Percentiles rank a stretch among this genome's conserved stretches.
Conservation (phyloP, 805 yeast species). For the Yarrowia porcina region DNA sequence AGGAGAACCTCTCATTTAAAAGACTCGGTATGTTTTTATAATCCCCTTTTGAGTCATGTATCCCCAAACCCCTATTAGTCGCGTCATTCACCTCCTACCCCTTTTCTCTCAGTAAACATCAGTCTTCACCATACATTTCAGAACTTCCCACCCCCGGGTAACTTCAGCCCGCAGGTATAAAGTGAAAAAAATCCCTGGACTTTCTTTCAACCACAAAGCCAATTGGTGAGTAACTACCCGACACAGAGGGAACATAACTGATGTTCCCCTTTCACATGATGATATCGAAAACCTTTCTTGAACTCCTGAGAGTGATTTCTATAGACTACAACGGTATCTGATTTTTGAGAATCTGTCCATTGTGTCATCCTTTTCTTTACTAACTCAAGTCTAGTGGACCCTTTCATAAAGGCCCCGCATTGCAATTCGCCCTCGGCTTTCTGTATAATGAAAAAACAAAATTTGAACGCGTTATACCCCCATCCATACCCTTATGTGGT, state of each 20-base stretch:
- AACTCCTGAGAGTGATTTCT: slow-evolving; percentile 26
- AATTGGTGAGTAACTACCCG: slow-evolving; percentile 11
- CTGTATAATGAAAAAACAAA: slow-evolving; percentile 5
- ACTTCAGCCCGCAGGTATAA: neutral
- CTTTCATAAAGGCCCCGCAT: too few species aligned
- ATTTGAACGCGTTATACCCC: slow-evolving; percentile 9
- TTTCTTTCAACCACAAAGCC: neutral
- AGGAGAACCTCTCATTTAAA: too few species aligned
- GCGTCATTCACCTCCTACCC: too few species aligned
- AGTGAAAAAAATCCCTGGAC: neutral
- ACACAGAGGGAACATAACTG: neutral
- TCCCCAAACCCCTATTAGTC: too few species aligned
- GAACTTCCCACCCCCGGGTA: slow-evolving; percentile 9
- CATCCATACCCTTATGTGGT: slow-evolving; percentile 23
- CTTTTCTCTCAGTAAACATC: neutral
- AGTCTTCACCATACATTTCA: neutral
- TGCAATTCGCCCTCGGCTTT: too few species aligned
- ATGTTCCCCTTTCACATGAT: slow-evolving; percentile 6
- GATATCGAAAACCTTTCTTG: slow-evolving; percentile 21
- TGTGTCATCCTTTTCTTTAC: neutral
- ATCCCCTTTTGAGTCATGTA: too few species aligned
- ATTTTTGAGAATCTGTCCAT: neutral
- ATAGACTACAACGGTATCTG: slow-evolving; percentile 99
- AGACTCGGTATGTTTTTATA: too few species aligned
- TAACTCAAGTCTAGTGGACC: neutral